Evolutionary conservation across 495 filamentous ascomycete genomes (phyloP).

Genomic region (Neurospora sp.): DNA sequence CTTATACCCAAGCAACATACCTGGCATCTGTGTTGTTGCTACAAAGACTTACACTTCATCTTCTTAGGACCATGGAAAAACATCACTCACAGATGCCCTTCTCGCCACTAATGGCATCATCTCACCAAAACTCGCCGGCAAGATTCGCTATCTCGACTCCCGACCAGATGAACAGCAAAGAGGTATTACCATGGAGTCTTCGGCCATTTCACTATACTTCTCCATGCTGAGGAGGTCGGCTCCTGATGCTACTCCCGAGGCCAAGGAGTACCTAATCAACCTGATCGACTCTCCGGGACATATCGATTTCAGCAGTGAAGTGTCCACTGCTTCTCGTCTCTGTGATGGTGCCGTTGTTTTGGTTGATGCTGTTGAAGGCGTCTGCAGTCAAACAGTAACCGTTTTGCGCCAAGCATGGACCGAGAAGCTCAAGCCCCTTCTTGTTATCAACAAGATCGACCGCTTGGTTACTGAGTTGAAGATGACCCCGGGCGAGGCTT

Average conservation of each 20-base stretch:
- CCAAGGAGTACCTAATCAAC: slow-evolving; percentile 91
- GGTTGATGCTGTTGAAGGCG: slow-evolving; percentile 96
- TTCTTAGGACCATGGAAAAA: slow-evolving; percentile 87
- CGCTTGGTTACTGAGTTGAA: slow-evolving; percentile 84
- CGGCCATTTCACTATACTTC: slow-evolving; percentile 94
- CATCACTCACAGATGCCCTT: slow-evolving; percentile 89
- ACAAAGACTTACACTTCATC: slow-evolving; percentile 1
- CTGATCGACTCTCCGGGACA: slow-evolving; percentile 97
- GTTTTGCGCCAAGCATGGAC: slow-evolving; percentile 93
- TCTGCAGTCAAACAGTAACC: slow-evolving; percentile 96
- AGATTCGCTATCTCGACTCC: slow-evolving; percentile 96
- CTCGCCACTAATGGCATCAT: slow-evolving; percentile 99
- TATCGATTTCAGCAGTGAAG: slow-evolving; percentile 97
- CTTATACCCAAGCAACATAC: background rate
- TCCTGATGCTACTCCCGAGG: slow-evolving; percentile 56
- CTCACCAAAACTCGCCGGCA: slow-evolving; percentile 91
- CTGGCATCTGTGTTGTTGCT: background rate
- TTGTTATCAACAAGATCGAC: slow-evolving; percentile 98
- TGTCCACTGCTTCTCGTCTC: slow-evolving; percentile 87
- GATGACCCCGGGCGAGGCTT: slow-evolving; percentile 84
- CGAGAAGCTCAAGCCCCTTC: slow-evolving; percentile 85
- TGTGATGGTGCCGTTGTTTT: slow-evolving; percentile 93
- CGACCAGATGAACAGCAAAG: slow-evolving; percentile 93
- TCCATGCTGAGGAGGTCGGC: slow-evolving; percentile 64
- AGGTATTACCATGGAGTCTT: slow-evolving; percentile 99